These are phyloP conservation scores for Cryptococcus neoformans DNA, from an alignment of 1,284 basidiomycete species.

Conservation along the genomic window DNA sequence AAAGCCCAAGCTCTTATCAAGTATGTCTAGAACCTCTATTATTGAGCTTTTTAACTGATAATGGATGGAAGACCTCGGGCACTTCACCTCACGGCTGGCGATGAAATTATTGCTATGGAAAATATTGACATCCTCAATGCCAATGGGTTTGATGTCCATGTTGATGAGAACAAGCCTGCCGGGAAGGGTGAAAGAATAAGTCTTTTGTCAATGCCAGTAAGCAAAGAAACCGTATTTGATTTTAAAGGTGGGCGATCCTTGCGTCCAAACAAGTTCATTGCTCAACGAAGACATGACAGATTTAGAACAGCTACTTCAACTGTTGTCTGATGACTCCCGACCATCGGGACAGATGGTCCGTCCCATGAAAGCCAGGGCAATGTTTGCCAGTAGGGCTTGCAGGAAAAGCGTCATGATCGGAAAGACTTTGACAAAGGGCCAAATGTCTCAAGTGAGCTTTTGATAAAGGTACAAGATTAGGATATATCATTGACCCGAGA, in stretches of 20 bases:
- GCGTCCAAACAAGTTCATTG: constrained; percentile 11
- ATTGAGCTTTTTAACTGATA: neutral
- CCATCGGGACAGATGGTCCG: constrained; percentile 75
- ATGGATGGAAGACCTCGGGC: constrained; percentile 60
- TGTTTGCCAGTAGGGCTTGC: constrained; percentile 97
- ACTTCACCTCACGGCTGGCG: constrained; percentile 82
- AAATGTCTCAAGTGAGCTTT: constrained; percentile 54
- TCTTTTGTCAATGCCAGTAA: constrained; percentile 81
- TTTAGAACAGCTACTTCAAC: constrained; percentile 87
- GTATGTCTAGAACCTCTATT: constrained; percentile 51
- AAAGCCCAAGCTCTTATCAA: constrained; percentile 78
- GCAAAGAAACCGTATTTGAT: constrained; percentile 82
- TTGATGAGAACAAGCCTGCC: constrained; percentile 57
- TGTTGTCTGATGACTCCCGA: constrained; percentile 65
- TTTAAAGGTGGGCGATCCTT: constrained; percentile 54
- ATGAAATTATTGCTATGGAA: constrained; percentile 84
- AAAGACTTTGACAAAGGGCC: constrained; percentile 65
- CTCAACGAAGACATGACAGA: constrained; percentile 55
- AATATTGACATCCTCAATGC: constrained; percentile 73
- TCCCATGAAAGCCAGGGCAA: constrained; percentile 86
- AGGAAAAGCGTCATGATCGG: constrained; percentile 97
- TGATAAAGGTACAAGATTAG: neutral
- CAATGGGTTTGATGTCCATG: constrained; percentile 80
- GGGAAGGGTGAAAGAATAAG: constrained; percentile 59
- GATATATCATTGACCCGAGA: neutral